These are phyloP conservation scores for Salvia splendens DNA, from an alignment of 257 asterid species.

Conservation along the genomic window DNA sequence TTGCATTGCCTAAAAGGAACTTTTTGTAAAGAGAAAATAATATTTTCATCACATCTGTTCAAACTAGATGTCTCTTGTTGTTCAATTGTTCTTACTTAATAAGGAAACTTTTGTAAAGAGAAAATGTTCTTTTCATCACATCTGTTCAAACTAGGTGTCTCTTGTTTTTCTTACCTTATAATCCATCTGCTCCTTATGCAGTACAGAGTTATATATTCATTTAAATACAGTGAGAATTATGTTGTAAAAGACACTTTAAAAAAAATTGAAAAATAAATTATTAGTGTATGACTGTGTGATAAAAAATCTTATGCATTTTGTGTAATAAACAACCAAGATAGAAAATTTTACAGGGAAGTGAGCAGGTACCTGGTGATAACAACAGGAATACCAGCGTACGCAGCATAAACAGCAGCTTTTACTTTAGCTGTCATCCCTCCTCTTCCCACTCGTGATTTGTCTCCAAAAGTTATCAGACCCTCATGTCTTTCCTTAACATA, in stretches of 20 bases:
- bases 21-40: background rate
- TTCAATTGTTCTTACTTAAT: too few relatives aligned
- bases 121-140: conserved; percentile 10
- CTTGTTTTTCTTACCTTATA: background rate
- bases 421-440: conserved; percentile 96
- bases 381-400: conserved; percentile 85
- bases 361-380: conserved; percentile 67
- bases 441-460: conserved; percentile 86
- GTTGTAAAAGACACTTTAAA: conserved; percentile 7
- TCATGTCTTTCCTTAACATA: conserved; percentile 70
- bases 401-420: conserved; percentile 79
- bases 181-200: background rate
- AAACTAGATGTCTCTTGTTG: background rate
- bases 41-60: background rate
- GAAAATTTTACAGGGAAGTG: background rate
- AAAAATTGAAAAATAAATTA: background rate
- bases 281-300: too few relatives aligned
- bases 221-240: conserved; percentile 7
- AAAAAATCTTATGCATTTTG: background rate
- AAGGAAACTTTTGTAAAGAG: background rate
- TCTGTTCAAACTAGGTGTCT: background rate
- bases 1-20: background rate
- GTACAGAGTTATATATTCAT: background rate
- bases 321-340: background rate
- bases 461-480: conserved; percentile 69